These are phyloP conservation scores for Porphyrellus cyaneotinctus DNA, from an alignment of 768 basidiomycete species.

Conservation along the genomic window DNA sequence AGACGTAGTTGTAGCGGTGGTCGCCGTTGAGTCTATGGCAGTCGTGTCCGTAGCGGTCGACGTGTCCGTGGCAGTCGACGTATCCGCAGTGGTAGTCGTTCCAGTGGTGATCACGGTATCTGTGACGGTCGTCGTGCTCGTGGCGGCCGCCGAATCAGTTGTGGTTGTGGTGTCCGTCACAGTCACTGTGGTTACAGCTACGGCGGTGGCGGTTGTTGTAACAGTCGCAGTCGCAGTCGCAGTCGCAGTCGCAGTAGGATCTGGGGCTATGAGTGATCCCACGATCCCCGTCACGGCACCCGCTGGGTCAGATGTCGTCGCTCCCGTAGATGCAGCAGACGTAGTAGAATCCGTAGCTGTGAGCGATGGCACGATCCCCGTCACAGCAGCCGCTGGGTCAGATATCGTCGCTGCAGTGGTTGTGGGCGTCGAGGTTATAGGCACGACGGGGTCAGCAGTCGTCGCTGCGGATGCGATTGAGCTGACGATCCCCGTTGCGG, in stretches of 20 bases:
- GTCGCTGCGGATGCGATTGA: not conserved
- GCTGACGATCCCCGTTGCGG: not conserved
- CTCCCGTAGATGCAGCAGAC: not conserved
- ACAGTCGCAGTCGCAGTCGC: not conserved
- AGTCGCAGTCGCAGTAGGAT: not conserved
- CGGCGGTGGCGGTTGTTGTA: not conserved
- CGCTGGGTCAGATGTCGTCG: not conserved
- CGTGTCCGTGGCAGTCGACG: not conserved
- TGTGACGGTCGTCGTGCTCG: too few relatives aligned
- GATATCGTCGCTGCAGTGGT: too few relatives aligned
- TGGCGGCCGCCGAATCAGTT: too few relatives aligned
- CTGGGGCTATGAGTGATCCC: constrained; percentile 1
- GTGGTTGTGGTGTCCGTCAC: not conserved
- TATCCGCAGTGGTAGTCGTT: not conserved
- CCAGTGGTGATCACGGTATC: too few relatives aligned
- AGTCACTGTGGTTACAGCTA: not conserved
- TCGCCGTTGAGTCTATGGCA: too few relatives aligned
- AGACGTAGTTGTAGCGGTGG: not conserved
- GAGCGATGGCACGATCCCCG: too few relatives aligned
- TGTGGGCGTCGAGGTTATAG: not conserved
- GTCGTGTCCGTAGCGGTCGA: not conserved
- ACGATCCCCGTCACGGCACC: not conserved
- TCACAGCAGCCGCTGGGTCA: too few relatives aligned
- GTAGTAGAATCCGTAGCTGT: not conserved
- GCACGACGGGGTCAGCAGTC: not conserved